A percentile compares a stretch with the other conserved stretches of the same genome.
Evolutionary conservation across 192 early-diverging fungal genomes (phyloP).

Genomic region (Gigaspora rosea): DNA sequence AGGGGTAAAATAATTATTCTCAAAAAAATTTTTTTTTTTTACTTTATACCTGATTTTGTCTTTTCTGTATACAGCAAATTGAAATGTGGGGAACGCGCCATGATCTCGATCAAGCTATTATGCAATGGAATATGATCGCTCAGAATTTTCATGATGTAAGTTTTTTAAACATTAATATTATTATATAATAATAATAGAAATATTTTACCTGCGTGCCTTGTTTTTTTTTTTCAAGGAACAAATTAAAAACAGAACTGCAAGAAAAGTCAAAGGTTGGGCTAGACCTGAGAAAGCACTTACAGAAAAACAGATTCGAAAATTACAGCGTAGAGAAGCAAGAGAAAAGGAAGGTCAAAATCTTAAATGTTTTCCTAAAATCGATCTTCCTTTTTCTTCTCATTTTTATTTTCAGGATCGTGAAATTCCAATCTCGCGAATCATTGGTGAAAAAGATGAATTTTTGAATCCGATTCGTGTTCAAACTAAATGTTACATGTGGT

Average conservation of each 20-base stretch:
- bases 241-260: background rate
- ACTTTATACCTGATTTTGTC: background rate
- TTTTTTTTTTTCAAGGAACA: conserved; percentile 11
- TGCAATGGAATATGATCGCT: conserved; percentile 32
- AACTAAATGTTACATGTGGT: conserved; percentile 44
- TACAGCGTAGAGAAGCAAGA: conserved; percentile 30
- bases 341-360: conserved; percentile 34
- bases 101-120: conserved; percentile 32
- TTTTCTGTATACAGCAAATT: conserved; percentile 34
- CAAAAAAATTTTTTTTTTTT: background rate
- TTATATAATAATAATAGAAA: background rate
- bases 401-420: conserved; percentile 37
- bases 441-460: conserved; percentile 39
- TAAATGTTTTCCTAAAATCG: conserved; percentile 21
- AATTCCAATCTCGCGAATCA: conserved; percentile 34
- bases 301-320: conserved; percentile 28
- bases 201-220: background rate
- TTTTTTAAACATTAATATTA: too few species aligned
- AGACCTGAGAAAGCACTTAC: conserved; percentile 42
- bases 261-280: conserved; percentile 41
- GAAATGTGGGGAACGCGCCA: conserved; percentile 42
- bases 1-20: conserved; percentile 17
- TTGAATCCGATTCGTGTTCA: conserved; percentile 41
- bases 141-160: conserved; percentile 18
- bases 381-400: conserved; percentile 28